Conservation (phyloP, 176 grass and related monocot genomes). For the Carex pumila region DNA sequence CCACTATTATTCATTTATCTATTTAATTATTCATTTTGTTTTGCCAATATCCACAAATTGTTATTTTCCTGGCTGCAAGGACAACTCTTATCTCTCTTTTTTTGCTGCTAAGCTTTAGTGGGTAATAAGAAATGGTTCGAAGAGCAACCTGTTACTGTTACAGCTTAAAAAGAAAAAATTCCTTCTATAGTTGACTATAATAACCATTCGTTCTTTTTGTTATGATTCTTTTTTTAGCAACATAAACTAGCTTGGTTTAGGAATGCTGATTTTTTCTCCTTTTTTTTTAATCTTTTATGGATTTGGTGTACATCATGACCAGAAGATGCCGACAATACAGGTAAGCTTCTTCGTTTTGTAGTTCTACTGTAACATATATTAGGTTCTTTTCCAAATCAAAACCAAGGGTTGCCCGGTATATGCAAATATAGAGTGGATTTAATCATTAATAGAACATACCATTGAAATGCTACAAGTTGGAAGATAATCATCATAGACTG, state of each 20-base stretch:
- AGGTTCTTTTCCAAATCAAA: neutral
- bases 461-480: neutral
- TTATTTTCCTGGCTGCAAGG: neutral
- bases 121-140: neutral
- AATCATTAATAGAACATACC: neutral
- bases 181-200: neutral
- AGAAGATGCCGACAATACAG: conserved; percentile 99
- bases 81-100: neutral
- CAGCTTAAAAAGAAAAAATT: neutral
- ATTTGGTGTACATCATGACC: conserved; percentile 23
- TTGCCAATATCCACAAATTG: neutral
- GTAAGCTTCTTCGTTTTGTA: conserved; percentile 37
- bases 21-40: neutral
- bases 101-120: neutral
- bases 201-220: neutral
- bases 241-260: neutral
- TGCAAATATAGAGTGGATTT: neutral
- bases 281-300: neutral
- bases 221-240: neutral
- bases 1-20: neutral
- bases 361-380: neutral
- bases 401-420: neutral
- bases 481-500: neutral
- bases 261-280: neutral
- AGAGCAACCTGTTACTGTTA: neutral